Base-by-base conservation (phyloP, 352 stramenopile genomes). In the Globisporangium nodosum region DNA sequence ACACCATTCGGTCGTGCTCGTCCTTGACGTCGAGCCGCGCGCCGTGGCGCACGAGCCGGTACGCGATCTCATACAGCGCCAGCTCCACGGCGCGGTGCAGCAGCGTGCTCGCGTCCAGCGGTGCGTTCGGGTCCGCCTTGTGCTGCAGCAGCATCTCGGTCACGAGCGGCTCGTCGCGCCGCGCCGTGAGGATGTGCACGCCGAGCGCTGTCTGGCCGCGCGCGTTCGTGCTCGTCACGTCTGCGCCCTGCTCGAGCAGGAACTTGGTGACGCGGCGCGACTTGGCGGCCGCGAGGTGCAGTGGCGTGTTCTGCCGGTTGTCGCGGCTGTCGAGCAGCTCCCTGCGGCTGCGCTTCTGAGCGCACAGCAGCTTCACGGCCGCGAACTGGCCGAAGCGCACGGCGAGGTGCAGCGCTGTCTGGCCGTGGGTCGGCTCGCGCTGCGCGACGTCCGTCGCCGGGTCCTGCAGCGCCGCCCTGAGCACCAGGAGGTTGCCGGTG, bases 201-300 rank as follows among this genome's bases (percentile, higher is more conserved):
- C 74, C 81, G 15, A 94, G 66, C 40, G 81, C 68, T 11, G 81
- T 90, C 61, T 93, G 85, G 45, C 79, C 80, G 30, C 85, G 81
- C 27, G 77, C 68, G 64, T 94, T 94, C 12, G 81, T 68, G 20
- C 73, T 71, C 37, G 69, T 74, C 30, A 85, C 76, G 35, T 79
- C 70, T 1, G 85, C 85, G 27, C 74, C 77, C 5, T 90, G 69
- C 54, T 94, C 82, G 16, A 94, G 71, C 39, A 94, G 33, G 37
- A 81, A 90, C 72, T 92, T 91, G 60, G 85, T 92, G 40, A 94
- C 78, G 8, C 85, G 82, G 3, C 82, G 81, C 47, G 85, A 94
- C 56, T 90, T 90, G 31, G 82, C 85, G n/a, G 79, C 66, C 9
- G 85, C 85, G 20, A 94, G 49, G 52, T 94, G 85, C 52, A 94